A percentile compares a stretch with the other conserved stretches of the same genome.
phyloP scores from a whole-genome alignment of 2,329 filamentous ascomycete species.

The Ophiostoma triangulosporum region DNA sequence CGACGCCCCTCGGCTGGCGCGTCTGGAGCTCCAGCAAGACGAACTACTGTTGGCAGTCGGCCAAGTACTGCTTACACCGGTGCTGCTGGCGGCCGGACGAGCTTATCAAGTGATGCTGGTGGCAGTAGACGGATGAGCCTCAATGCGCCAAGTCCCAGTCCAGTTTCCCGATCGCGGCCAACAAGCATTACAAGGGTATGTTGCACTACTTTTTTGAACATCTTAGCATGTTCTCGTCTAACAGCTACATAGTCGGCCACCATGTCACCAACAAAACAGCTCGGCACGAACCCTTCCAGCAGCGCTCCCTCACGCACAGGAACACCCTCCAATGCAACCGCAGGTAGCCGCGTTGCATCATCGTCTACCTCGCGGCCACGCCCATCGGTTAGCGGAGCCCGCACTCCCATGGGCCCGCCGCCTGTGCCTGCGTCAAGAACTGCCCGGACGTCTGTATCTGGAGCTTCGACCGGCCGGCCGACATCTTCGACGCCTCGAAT shows the following conservation, averaged over 20 bases:
- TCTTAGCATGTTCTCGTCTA: not conserved
- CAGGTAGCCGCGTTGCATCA: constrained; percentile 22
- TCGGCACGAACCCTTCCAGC: constrained; percentile 41
- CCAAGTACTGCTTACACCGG: constrained; percentile 35
- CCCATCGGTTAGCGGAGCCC: constrained; percentile 36
- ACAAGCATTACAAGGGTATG: constrained; percentile 44
- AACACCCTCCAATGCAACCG: constrained; percentile 45
- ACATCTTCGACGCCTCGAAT: constrained; percentile 11
- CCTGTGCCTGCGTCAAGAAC: constrained; percentile 31
- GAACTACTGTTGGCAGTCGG: constrained; percentile 22
- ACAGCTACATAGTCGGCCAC: constrained; percentile 48
- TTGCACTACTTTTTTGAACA: not conserved
- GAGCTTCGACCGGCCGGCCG: constrained; percentile 19
- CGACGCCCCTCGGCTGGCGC: constrained; percentile 11
- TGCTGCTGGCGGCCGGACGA: constrained; percentile 13
- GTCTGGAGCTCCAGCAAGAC: constrained; percentile 17
- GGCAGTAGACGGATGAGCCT: constrained; percentile 52
- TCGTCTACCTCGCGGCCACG: constrained; percentile 24
- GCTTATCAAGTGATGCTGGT: constrained; percentile 35
- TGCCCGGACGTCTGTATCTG: constrained; percentile 30
- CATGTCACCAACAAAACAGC: constrained; percentile 68
- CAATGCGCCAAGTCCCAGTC: constrained; percentile 60
- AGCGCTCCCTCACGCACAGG: constrained; percentile 47
- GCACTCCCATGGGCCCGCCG: constrained; percentile 57
- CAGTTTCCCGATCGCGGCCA: constrained; percentile 44